Base-by-base conservation (phyloP, 306 rosid genomes). In the Quillaja saponaria region DNA sequence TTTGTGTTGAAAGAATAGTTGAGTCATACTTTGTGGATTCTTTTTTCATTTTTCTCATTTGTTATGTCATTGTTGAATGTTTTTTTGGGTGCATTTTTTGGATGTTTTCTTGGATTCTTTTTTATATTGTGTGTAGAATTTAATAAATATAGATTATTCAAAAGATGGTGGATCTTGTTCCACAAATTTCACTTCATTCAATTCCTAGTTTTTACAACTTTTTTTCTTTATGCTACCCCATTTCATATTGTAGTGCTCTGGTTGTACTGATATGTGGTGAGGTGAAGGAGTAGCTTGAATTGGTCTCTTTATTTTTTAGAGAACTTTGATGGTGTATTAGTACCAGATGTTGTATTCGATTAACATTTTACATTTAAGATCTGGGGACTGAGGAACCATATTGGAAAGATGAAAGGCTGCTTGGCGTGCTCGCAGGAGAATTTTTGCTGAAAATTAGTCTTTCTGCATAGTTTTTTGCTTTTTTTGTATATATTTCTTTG, bases 261-360 rank as follows among this genome's bases (percentile, higher is more conserved):
- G 19, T 47, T 4, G 47, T 15, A 19, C 35, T 8, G 31, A 49
- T 56, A 3, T 17, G 14, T 39, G 31, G 38, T 49, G n/a, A n/a
- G n/a, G n/a, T n/a, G 21, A 15, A 49, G 48, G 18, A 7, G 49
- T 37, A 16, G 28, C 39, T 39, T 25, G 34, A 49, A 9, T 49
- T 58, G 20, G 38, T 13, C 10, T 34, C 1, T 33, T 20, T 20
- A 57, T 21, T 33, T 15, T 58, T 46, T 14, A 68, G 34, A 40
- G 39, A 21, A 56, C 55, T 67, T 66, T 8, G 35, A 34, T 13
- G 5, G 33, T 67, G 63, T 19, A 33, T 42, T n/a, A 3, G 15
- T n/a, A 49, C 20, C 8, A 10, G 47, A 7, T 28, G 2, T 21
- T 35, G 15, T 9, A 4, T 25, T 2, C 31, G 4, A 4, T 25